phyloP scores from a whole-genome alignment of 2,329 filamentous ascomycete species.

The Phialophora expanda region DNA sequence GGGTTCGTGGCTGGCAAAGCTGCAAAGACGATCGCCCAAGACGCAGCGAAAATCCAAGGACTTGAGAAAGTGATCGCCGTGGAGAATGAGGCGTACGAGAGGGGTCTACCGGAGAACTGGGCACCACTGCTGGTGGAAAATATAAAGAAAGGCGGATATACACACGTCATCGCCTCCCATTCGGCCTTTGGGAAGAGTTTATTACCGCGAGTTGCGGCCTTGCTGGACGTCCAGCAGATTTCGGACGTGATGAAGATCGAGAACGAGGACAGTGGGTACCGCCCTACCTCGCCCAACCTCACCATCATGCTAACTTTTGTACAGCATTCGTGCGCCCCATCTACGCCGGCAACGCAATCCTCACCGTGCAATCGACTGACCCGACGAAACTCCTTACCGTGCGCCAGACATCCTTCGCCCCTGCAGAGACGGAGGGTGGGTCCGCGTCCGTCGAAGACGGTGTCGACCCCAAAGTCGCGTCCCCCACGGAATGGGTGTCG shows the following conservation, averaged over 20 bases:
- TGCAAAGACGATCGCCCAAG: slow-evolving; percentile 72
- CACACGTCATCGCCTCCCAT: slow-evolving; percentile 87
- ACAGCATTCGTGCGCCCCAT: slow-evolving; percentile 88
- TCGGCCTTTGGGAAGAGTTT: slow-evolving; percentile 97
- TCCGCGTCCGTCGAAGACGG: slow-evolving; percentile 80
- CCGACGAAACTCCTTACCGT: slow-evolving; percentile 87
- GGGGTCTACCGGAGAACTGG: slow-evolving; percentile 92
- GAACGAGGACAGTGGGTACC: slow-evolving; percentile 75
- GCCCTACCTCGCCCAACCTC: not conserved
- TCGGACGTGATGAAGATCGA: slow-evolving; percentile 89
- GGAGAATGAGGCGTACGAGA: slow-evolving; percentile 89
- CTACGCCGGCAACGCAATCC: slow-evolving; percentile 96
- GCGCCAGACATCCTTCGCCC: slow-evolving; percentile 87
- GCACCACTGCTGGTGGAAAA: slow-evolving; percentile 94
- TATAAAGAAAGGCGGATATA: slow-evolving; percentile 93
- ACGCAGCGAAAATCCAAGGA: slow-evolving; percentile 86
- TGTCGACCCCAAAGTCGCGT: slow-evolving; percentile 77
- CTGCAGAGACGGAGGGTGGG: slow-evolving; percentile 70
- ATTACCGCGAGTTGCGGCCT: slow-evolving; percentile 85
- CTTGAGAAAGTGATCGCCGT: slow-evolving; percentile 90
- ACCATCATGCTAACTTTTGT: slow-evolving; percentile 28
- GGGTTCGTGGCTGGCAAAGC: slow-evolving; percentile 84
- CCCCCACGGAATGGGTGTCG: slow-evolving; percentile 83
- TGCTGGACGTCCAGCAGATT: slow-evolving; percentile 90
- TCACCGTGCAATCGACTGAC: slow-evolving; percentile 91